These are phyloP conservation scores for Acrocalymma vagum DNA, from an alignment of 2,329 filamentous ascomycete genomes.

Conservation along the genomic window DNA sequence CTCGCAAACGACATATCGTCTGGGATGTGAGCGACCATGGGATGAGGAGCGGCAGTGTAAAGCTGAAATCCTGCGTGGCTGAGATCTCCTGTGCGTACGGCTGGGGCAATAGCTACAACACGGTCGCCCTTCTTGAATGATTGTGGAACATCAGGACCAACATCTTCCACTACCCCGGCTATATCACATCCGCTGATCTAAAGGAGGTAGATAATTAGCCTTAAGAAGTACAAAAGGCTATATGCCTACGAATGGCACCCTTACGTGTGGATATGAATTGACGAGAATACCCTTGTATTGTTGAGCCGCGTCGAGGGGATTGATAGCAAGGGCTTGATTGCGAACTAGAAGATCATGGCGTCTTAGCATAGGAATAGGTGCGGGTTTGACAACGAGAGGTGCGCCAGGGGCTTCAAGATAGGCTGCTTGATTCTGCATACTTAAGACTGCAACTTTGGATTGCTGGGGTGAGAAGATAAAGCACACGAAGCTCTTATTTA, in stretches of 20 bases:
- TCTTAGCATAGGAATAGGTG: slow-evolving; percentile 19
- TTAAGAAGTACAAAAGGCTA: background rate
- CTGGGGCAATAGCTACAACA: slow-evolving; percentile 38
- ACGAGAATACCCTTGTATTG: slow-evolving; percentile 14
- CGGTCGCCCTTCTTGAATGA: slow-evolving; percentile 51
- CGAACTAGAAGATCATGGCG: slow-evolving; percentile 37
- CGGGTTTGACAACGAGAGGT: slow-evolving; percentile 35
- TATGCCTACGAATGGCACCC: background rate
- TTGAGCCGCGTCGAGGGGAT: slow-evolving; percentile 53
- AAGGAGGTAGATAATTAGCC: background rate
- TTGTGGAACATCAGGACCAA: slow-evolving; percentile 50
- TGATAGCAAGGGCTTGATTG: slow-evolving; percentile 38
- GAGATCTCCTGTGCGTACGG: slow-evolving; percentile 3
- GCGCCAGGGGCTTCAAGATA: slow-evolving; percentile 7
- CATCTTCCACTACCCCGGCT: slow-evolving; percentile 50
- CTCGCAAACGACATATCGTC: slow-evolving; percentile 37
- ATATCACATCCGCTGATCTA: slow-evolving; percentile 53
- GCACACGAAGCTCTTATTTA: background rate
- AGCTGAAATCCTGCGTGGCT: slow-evolving; percentile 25
- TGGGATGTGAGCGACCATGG: slow-evolving; percentile 40
- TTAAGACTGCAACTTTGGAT: background rate
- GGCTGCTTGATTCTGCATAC: slow-evolving; percentile 22
- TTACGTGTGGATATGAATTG: slow-evolving; percentile 9
- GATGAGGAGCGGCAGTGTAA: slow-evolving; percentile 29
- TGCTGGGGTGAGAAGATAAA: too few species aligned